Evolutionary conservation across 2,329 filamentous ascomycete genomes (phyloP), one percentile per base, ranked within the genome.

Genomic region (Cladosporium sp.): DNA sequence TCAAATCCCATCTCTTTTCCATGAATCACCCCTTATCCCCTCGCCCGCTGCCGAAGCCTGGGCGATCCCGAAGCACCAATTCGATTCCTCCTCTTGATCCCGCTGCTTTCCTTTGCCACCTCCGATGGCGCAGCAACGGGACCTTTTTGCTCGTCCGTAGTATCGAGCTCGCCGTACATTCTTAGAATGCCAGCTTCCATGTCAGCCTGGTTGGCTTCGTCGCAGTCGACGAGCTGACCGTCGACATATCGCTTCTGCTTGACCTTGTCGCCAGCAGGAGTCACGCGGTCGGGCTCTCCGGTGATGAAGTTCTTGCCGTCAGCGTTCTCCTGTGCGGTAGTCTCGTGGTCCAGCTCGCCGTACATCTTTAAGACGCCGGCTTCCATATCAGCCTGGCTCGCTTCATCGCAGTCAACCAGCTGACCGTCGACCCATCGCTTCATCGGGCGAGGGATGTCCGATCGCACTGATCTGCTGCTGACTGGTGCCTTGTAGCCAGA

Each of bases 1-100:
- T 51, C 49, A 55, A 55, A 20, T 38, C 52, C 28, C 52, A 38
- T 15, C 42, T 30, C 40, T 38, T 40, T 52, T 17, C 20, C 50
- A 34, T 14, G 5, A 9, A 30, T 34, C 22, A n/a, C n/a, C 36
- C 47, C 47, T 36, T 42, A 52, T 61, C 62, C 62, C 25, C 64
- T 64, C 64, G 57, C 60, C 61, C 64, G 64, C 64, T 62, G 64
- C 64, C 62, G 62, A 47, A 65, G 64, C 62, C 62, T 65, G 60
- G 61, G 60, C 62, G 64, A 65, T 65, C 62, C 55, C 58, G 30
- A 40, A 39, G 38, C 61, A 55, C 58, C 60, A 19, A 40, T 60
- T 49, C 38, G 20, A 20, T 45, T 38, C 55, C 34, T 58, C 37
- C 25, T 36, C 51, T 51, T 55, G 40, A 36, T 50, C 2, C 14